These are phyloP conservation scores for Crepidotus variabilis DNA, from an alignment of 768 basidiomycete genomes.

Conservation along the genomic window DNA sequence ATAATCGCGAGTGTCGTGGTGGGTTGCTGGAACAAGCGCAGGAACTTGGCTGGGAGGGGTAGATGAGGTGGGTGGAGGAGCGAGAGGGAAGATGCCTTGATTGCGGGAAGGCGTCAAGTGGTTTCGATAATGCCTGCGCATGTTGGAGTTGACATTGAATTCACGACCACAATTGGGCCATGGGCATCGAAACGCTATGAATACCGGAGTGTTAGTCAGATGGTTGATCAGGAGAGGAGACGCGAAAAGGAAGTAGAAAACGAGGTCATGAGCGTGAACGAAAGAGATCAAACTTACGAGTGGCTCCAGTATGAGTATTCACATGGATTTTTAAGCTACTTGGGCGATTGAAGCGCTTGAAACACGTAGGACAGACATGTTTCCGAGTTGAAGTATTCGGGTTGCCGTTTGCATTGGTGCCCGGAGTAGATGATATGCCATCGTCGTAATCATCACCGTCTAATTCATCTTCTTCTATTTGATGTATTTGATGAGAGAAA, in stretches of 20 bases:
- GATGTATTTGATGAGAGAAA: background rate
- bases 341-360: constrained; percentile 66
- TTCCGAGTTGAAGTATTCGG: constrained; percentile 34
- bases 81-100: background rate
- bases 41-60: background rate
- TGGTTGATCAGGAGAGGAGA: background rate
- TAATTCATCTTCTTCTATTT: constrained; percentile 1
- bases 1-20: background rate
- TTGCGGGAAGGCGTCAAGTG: constrained; percentile 33
- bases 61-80: background rate
- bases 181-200: constrained; percentile 67
- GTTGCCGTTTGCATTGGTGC: constrained; percentile 1
- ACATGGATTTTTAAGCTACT: constrained; percentile 64
- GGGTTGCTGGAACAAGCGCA: background rate
- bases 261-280: background rate
- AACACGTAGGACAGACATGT: constrained; percentile 50
- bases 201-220: constrained; percentile 5
- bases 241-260: too few relatives aligned
- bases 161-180: constrained; percentile 71
- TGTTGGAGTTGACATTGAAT: constrained; percentile 84
- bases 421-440: constrained; percentile 2
- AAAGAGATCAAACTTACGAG: constrained; percentile 43
- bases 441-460: constrained; percentile 19
- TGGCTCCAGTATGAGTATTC: constrained; percentile 67
- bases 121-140: constrained; percentile 77